Base-by-base conservation (phyloP, 2,329 filamentous ascomycete species). In the Colletotrichum sp. region DNA sequence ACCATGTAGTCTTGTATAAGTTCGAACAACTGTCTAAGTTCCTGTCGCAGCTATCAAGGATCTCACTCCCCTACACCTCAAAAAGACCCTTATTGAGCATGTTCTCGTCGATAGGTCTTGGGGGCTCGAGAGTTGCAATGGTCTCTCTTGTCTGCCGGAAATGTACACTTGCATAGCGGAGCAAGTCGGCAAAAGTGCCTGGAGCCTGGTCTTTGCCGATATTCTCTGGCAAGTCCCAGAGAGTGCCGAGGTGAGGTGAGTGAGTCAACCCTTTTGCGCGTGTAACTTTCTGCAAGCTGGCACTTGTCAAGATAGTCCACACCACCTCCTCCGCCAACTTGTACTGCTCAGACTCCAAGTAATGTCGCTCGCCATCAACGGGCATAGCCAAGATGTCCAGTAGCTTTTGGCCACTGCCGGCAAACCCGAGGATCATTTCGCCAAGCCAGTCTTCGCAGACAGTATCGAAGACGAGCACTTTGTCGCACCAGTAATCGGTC, bases 271-370 rank as follows among this genome's bases (percentile, higher is more conserved):
- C 75, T 67, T 81, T 80, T 0, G 79, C 82, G 72, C 83, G 82
- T 2, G 79, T 81, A n/a, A 84, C 79, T 70, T 84, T 84, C 75
- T 83, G 78, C 78, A 82, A 77, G 5, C 77, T 77, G 6, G 79
- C 78, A 55, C 78, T 77, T 13, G 82, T 78, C 58, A 84, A 74
- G 54, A 83, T 38, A 8, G 75, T 76, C 80, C 81, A 83, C 5
- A 80, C 74, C 11, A 78, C 29, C 34, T 75, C 74, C 38, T 81
- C 77, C 0, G 79, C 80, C 43, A 77, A 70, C 11, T 78, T 57
- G 47, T 78, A 78, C 47, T 77, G 70, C 13, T 78, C 63, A 36
- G 78, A 78, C 29, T 59, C 38, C n/a, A 69, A 64, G 63, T 76
- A 66, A 4, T 72, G 59, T 31, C 59, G 63, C 1, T 76, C 77